phyloP scores from a whole-genome alignment of 2,329 filamentous ascomycete genomes.

The Ophiobolus disseminans region DNA sequence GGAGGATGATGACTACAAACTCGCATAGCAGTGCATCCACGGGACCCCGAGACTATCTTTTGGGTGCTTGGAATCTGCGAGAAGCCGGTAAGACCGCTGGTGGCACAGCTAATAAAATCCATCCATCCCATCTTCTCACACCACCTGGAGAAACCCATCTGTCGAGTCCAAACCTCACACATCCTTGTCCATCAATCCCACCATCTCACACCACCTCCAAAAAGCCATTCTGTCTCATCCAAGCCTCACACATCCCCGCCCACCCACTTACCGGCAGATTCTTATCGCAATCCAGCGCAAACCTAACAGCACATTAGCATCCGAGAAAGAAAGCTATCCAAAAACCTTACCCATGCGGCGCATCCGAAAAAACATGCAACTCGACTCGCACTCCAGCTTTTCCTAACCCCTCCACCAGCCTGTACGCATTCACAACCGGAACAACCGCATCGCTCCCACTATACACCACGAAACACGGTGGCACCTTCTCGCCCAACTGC shows the following conservation, averaged over 20 bases:
- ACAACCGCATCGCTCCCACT: conserved; percentile 26
- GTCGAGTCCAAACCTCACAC: background rate
- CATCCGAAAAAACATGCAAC: conserved; percentile 28
- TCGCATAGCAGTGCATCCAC: too few relatives aligned
- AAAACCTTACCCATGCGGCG: conserved; percentile 32
- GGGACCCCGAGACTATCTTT: too few relatives aligned
- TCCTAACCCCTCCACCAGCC: conserved; percentile 19
- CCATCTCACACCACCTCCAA: background rate
- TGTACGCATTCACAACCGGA: conserved; percentile 25
- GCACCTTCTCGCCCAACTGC: conserved; percentile 12
- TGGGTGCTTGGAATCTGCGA: too few relatives aligned
- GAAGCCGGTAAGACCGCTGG: too few relatives aligned
- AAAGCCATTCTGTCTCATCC: conserved; percentile 20
- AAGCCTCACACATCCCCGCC: conserved; percentile 22
- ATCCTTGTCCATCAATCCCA: too few relatives aligned
- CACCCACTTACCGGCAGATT: conserved; percentile 21
- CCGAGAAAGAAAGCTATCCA: too few relatives aligned
- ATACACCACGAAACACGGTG: conserved; percentile 27
- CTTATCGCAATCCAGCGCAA: conserved; percentile 23
- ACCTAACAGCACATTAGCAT: too few relatives aligned
- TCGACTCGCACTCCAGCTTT: conserved; percentile 18
- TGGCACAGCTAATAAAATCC: too few relatives aligned
- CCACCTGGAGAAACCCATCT: too few relatives aligned
- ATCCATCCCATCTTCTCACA: too few relatives aligned
- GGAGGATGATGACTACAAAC: too few relatives aligned